phyloP scores from a whole-genome alignment of 1,284 basidiomycete species.

The Pyrrhoderma noxium region DNA sequence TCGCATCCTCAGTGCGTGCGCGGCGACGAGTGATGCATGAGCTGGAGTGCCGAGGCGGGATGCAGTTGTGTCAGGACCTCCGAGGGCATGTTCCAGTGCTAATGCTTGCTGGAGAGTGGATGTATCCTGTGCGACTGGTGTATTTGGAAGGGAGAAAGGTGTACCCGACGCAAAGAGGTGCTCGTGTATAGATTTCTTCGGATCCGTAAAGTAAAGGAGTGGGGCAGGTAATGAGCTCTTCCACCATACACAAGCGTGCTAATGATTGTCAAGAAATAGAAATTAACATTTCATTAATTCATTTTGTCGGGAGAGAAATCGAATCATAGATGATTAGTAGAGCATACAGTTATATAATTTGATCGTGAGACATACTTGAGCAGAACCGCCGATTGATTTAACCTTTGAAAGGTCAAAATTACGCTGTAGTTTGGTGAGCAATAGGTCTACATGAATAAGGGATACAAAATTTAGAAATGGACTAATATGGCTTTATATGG shows the following conservation, averaged over 20 bases:
- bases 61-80: conserved; percentile 70
- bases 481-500: conserved; percentile 4
- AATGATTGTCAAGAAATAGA: conserved; percentile 10
- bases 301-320: neutral
- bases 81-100: conserved; percentile 62
- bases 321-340: neutral
- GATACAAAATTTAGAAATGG: conserved; percentile 25
- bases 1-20: conserved; percentile 61
- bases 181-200: conserved; percentile 52
- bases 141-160: conserved; percentile 69
- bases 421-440: conserved; percentile 65
- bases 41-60: conserved; percentile 64
- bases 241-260: conserved; percentile 80
- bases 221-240: conserved; percentile 51
- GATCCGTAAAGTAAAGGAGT: conserved; percentile 57
- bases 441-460: conserved; percentile 41
- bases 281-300: neutral
- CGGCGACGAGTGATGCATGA: conserved; percentile 58
- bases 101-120: conserved; percentile 70
- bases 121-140: conserved; percentile 68
- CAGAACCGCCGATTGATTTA: conserved; percentile 65
- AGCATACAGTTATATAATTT: neutral
- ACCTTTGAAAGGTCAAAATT: conserved; percentile 61
- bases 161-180: conserved; percentile 49
- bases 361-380: conserved; percentile 42